Evolutionary conservation across 23 red algal genomes (phyloP), one percentile per base, ranked within the genome.

Genomic region (Gracilaria domingensis): DNA sequence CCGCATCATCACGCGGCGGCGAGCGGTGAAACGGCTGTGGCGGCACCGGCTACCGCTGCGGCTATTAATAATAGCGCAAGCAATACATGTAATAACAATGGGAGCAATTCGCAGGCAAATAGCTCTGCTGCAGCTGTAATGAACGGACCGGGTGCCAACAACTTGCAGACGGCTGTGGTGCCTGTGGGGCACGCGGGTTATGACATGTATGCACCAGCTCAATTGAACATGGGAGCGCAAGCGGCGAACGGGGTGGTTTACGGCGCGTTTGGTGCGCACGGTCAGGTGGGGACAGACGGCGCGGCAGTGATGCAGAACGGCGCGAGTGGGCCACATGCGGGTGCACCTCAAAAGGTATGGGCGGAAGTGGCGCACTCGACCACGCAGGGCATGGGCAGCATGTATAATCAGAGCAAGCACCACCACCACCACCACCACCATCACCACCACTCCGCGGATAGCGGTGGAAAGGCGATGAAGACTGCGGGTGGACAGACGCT

Each of bases 351-450:
- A 30, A 45, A 86, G 20, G 5, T 47, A 14, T 86, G 83, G 83
- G 47, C 83, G 20, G 83, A 86, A 24, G 24, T 86, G 83, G 37
- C 83, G 34, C 83, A 86, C 66, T 54, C 83, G 14, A 57, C 12
- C 34, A 86, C 74, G 47, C 28, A 25, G 25, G 66, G 66, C 39
- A 59, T 86, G 44, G 83, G 74, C 11, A 86, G 40, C 25, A 86
- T 86, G 83, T 86, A 86, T 44, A 74, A 71, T 30, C 83, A 86
- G 66, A 74, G 30, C 35, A 86, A 64, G 2, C 83, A 86, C 66
- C 83, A 86, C 24, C 62, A 74, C 20, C 83, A 86, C 66, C 83
- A 86, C 24, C 62, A 74, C 51, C 83, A 86, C 39, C 66, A 64
- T 56, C 42, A 45, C 42, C 42, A 45, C 42, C 42, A 45, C 42